Base-by-base conservation (phyloP, 768 basidiomycete genomes). In the Thelephora ganbajun region DNA sequence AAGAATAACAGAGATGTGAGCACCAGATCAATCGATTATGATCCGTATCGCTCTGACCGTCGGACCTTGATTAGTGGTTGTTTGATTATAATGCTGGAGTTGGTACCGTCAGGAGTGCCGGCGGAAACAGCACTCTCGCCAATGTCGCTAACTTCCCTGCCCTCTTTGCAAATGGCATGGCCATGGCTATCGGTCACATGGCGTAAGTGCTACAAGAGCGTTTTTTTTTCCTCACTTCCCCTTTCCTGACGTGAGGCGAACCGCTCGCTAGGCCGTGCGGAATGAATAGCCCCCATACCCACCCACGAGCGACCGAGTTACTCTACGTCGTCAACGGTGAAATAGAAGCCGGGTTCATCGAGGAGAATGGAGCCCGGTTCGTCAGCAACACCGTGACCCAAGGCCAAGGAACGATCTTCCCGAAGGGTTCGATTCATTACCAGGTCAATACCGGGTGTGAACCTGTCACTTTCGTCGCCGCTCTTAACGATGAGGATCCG, bases 251-350 rank as follows among this genome's bases (percentile, higher is more conserved):
- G 11, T 5, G 7, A 22, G 7, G 11, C 20, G 11, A 16, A 16
- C 11, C 11, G 16, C 11, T 11, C 11, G 43, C 44, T 45, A 53
- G 44, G 19, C 61, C 62, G 2, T 63, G 62, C 48, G 60, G 59
- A 6, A 55, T 61, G 59, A 63, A 66, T 58, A 65, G 61, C 7
- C 63, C 64, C 11, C 64, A 66, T 52, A 59, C 56, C 3, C 64
- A 65, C 45, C 62, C 61, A 6, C 63, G 62, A 23, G 64, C 63
- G 9, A 59, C 60, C 16, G 63, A 66, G 56, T 53, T 66, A 26
- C 47, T 60, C 46, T 62, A 59, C 49, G 48, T 55, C 33, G 51
- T 62, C 43, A 59, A 63, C 43, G 61, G 61, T n/a, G 33, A 61
- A 30, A 51, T 46, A 6, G 39, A 41, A 22, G 51, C 50, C 20